Conservation (phyloP, 179 eudicot species). For the Silene noctiflora region DNA sequence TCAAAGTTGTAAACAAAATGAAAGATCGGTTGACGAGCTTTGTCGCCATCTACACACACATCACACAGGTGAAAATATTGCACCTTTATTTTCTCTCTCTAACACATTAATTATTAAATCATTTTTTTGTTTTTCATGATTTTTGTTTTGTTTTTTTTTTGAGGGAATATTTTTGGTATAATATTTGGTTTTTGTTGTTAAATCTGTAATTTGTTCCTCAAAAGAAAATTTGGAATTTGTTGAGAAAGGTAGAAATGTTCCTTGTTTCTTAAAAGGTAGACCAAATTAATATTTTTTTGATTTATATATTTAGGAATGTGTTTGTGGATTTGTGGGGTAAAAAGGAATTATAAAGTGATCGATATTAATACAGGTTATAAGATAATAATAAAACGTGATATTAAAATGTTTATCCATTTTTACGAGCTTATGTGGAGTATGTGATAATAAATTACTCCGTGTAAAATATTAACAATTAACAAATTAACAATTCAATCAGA, state of each 20-base stretch:
- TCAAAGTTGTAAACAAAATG: constrained; percentile 26
- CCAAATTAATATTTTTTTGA: neutral
- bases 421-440: no score
- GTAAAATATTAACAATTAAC: no score
- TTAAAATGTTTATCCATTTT: no score
- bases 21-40: constrained; percentile 33
- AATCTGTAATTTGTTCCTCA: neutral
- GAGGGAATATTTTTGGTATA: neutral
- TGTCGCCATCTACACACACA: constrained; percentile 36
- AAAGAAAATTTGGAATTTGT: neutral
- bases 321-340: neutral
- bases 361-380: no score
- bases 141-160: neutral
- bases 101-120: constrained; percentile 16
- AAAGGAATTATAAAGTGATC: neutral
- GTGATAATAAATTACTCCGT: no score
- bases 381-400: no score
- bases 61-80: constrained; percentile 10
- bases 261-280: constrained; percentile 16
- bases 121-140: neutral
- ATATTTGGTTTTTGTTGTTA: neutral
- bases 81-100: constrained; percentile 21
- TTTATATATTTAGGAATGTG: no score
- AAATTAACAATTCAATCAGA: no score
- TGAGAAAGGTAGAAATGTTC: constrained; percentile 12